Percentiles rank a stretch among this genome's conserved stretches.
Evolutionary conservation across 805 yeast species (phyloP).

Genomic region (Pichia membranifaciens): DNA sequence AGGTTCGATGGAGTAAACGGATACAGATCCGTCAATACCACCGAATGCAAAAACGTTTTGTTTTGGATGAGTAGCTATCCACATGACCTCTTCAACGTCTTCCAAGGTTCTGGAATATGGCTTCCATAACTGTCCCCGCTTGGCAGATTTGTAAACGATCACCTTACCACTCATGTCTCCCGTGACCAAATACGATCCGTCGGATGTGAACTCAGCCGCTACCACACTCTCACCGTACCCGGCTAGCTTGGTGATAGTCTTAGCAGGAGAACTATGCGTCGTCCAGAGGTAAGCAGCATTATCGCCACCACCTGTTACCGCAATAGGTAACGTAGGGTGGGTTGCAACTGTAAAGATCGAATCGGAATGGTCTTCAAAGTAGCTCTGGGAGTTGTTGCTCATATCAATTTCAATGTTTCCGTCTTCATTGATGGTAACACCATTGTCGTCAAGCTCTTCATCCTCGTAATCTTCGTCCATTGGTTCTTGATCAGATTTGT

Average conservation of each 20-base stretch:
- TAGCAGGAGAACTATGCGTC: slow-evolving; percentile 79
- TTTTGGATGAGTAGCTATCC: slow-evolving; percentile 76
- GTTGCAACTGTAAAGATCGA: slow-evolving; percentile 76
- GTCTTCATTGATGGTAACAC: slow-evolving; percentile 31
- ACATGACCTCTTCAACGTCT: slow-evolving; percentile 85
- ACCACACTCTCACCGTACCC: slow-evolving; percentile 89
- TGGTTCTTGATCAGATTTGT: slow-evolving; percentile 33
- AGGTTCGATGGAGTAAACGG: slow-evolving; percentile 78
- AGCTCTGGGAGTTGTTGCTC: slow-evolving; percentile 83
- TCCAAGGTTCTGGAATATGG: slow-evolving; percentile 38
- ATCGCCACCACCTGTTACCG: slow-evolving; percentile 95
- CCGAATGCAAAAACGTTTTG: slow-evolving; percentile 84
- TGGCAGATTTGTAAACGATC: slow-evolving; percentile 61
- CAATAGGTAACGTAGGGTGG: slow-evolving; percentile 81
- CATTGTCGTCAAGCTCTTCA: slow-evolving; percentile 9
- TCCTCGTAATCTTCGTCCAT: slow-evolving; percentile 27
- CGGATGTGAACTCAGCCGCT: slow-evolving; percentile 74
- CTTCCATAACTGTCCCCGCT: slow-evolving; percentile 84
- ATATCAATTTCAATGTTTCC: slow-evolving; percentile 72
- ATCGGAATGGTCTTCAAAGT: slow-evolving; percentile 86
- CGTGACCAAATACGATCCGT: slow-evolving; percentile 75
- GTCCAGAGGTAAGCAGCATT: slow-evolving; percentile 89
- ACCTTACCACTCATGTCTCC: slow-evolving; percentile 95
- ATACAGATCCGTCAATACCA: slow-evolving; percentile 86
- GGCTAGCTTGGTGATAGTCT: slow-evolving; percentile 63